A percentile compares a stretch with the other conserved stretches of the same genome.
These are phyloP conservation scores for Dioszegia hungarica DNA, from an alignment of 768 basidiomycete genomes.

Conservation along the genomic window DNA sequence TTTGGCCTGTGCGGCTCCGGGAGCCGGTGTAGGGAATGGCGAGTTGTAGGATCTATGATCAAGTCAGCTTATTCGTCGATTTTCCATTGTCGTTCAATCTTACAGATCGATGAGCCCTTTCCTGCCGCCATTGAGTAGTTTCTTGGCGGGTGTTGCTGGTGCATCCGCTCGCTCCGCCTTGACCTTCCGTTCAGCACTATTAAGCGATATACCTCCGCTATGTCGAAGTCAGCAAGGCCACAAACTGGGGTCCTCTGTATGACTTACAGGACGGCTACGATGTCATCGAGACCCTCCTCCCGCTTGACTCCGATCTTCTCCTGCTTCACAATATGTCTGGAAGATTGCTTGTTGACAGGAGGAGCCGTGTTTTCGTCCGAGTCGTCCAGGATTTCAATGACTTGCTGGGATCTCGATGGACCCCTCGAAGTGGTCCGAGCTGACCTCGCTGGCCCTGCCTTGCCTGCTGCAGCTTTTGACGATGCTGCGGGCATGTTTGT, in stretches of 20 bases:
- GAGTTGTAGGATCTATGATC: background rate
- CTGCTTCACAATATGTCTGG: no score
- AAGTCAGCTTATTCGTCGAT: background rate
- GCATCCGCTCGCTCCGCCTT: background rate
- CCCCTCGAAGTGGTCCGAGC: no score
- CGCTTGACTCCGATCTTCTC: background rate
- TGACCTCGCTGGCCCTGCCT: background rate
- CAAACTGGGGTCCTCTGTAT: background rate
- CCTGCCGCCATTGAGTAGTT: background rate
- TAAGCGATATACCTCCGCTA: background rate
- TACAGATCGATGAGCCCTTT: background rate
- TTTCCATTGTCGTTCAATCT: background rate
- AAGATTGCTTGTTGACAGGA: no score
- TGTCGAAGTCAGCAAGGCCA: background rate
- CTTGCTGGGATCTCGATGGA: no score
- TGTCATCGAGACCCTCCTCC: background rate
- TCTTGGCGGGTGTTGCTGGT: background rate
- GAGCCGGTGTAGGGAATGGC: constrained; percentile 3
- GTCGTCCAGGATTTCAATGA: background rate
- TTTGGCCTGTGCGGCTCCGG: background rate
- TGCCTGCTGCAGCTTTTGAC: background rate
- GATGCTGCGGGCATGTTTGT: background rate
- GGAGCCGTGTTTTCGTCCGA: no score
- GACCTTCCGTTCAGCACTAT: background rate
- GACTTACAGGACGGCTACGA: background rate